Evolutionary conservation across 129 eudicot species (phyloP), one percentile per base, ranked within the genome.

Genomic region (Mikania micrantha): DNA sequence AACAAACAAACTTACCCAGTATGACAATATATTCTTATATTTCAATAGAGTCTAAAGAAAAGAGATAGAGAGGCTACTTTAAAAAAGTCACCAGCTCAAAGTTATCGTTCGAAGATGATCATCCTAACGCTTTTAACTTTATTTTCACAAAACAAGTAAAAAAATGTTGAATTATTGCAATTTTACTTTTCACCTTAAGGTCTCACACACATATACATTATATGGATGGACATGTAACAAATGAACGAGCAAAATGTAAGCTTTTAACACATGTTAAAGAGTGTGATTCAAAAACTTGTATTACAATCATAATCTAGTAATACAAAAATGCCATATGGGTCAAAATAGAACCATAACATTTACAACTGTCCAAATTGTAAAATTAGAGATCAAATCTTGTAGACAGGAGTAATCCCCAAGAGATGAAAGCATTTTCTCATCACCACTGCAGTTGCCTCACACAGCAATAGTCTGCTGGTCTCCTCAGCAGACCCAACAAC

Each of bases 391-490:
- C 73, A 85, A 62, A 91, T 83, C 73, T 84, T 85, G 84, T 93
- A 84, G 13, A 93, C 96, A 15, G 91, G 95, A 2, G 91, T 84
- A 54, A 92, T 92, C 9, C 96, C 98, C 60, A 92, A 85, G 25
- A 92, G 66, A 71, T 85, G 60, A 77, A 93, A 93, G 56, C 98
- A 88, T 52, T 93, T 81, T 54, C 95, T 78, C 96, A 93, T 88
- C 7, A 93, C 98, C 10, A 86, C 79, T 21, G 92, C 95, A 4
- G 98, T 93, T 58, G 98, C 96, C 72, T 93, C 98, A 21, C 98
- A 93, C 48, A 93, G 68, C 80, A 88, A 67, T 13, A 88, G 84
- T 67, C 98, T 72, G 68, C 98, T 93, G 0, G 83, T 70, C 69
- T 93, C 96, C 79, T 93, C 90, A 22, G 85, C 82, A 7, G 96